Evolutionary conservation across 2,329 filamentous ascomycete species (phyloP), one percentile per base, ranked within the genome.

Genomic region (Graphilbum fragrans): DNA sequence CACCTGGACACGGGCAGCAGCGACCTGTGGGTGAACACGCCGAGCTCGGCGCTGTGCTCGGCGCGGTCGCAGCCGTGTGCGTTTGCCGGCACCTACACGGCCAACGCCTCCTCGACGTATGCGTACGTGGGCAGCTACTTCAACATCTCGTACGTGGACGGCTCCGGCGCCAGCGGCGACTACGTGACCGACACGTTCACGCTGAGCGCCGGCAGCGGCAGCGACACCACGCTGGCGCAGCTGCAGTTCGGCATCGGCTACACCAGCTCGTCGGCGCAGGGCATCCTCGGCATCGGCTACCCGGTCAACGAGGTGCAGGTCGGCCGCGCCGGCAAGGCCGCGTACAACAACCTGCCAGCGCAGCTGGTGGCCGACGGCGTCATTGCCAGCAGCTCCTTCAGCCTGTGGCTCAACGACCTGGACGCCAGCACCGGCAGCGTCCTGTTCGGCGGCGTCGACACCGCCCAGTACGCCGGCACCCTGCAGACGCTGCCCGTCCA

Each of bases 221-320:
- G 37, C 57, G 38, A 41, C 10, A 25, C 67, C 23, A 68, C 59
- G 2, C 50, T 87, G 25, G 48, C 65, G 4, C 58, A 64, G 42
- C 62, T 86, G 42, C 80, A 87, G 52, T 85, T 88, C 51, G 83
- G 82, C 45, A 67, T 88, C 46, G 83, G 82, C 34, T 86, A 87
- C 54, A 55, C 54, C 8, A 77, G 71, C 56, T 62, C 65, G 9
- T 72, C 73, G 7, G 46, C 60, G 41, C 74, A 93, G 57, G 85
- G 85, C 32, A 86, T 96, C 34, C 60, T 95, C 18, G 88, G 88
- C 17, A 82, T 96, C 46, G 88, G 88, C 7, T 95, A 94, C 57
- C 57, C 71, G 1, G 58, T 69, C 48, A 92, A 93, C 57, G 88
- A 95, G 61, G 84, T 82, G 12, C 76, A 81, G 50, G 75, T 83